Evolutionary conservation across 352 stramenopile species (phyloP).

Genomic region (Globisporangium lucens): DNA sequence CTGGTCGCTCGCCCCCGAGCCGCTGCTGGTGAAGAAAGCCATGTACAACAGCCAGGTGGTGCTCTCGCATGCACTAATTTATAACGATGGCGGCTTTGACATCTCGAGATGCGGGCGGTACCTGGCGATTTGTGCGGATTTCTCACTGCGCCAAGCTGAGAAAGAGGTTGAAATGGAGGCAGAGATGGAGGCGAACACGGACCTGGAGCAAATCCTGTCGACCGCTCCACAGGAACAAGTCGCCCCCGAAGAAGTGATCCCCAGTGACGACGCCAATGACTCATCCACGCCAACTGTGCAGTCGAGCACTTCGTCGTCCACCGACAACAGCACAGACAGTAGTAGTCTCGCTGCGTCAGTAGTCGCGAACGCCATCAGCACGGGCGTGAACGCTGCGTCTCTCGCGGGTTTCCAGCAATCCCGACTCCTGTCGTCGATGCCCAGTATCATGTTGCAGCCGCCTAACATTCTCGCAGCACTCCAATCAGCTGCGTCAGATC

Average conservation of each 20-base stretch:
- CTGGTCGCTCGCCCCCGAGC: constrained; percentile 71
- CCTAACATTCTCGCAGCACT: constrained; percentile 62
- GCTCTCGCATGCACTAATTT: constrained; percentile 93
- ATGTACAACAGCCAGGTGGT: constrained; percentile 85
- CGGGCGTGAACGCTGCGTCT: constrained; percentile 10
- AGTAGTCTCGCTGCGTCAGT: constrained; percentile 10
- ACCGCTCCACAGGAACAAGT: constrained; percentile 56
- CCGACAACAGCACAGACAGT: constrained; percentile 4
- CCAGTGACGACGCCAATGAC: constrained; percentile 65
- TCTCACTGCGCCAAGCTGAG: constrained; percentile 88
- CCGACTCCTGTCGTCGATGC: constrained; percentile 17
- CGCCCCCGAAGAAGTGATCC: constrained; percentile 40
- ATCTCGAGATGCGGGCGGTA: constrained; percentile 93
- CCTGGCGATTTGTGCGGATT: constrained; percentile 94
- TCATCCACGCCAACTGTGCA: constrained; percentile 44
- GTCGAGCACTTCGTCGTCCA: constrained; percentile 20
- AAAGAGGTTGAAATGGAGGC: constrained; percentile 81
- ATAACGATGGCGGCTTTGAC: constrained; percentile 98
- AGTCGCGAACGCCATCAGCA: constrained; percentile 13
- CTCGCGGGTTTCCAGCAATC: constrained; percentile 16
- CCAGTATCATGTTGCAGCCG: constrained; percentile 31
- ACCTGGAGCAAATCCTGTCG: constrained; percentile 72
- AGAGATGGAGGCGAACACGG: constrained; percentile 65
- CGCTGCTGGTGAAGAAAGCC: constrained; percentile 69
- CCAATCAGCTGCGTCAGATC: constrained; percentile 55